Evolutionary conservation across 2,329 filamentous ascomycete species (phyloP), one percentile per base, ranked within the genome.

Genomic region (Beauveria medogensis): DNA sequence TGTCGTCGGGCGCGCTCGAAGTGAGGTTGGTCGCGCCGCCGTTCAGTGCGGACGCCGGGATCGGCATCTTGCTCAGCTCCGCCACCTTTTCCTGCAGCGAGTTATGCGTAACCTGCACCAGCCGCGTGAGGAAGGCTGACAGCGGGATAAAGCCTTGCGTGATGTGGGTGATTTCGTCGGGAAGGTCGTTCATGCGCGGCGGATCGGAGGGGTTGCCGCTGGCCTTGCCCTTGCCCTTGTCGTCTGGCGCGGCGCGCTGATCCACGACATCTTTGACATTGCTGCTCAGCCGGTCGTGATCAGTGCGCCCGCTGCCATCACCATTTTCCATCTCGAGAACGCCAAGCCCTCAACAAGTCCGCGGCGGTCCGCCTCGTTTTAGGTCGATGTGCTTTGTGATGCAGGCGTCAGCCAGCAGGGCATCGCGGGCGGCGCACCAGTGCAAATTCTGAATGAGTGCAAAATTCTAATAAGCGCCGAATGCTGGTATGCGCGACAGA

Each of bases 31-130:
- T 68, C 64, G 79, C 83, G 43, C 82, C 80, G 63, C 82, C 81
- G 63, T 88, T 86, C 55, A 78, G 69, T 40, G 75, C 73, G 14
- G 67, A 66, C 48, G 80, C 64, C 1, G 84, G 80, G 20, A 87
- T 68, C 28, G 87, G 84, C 70, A 90, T 84, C 62, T 86, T 83
- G 34, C 88, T 85, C 73, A 97, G 77, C 62, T 87, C 83, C 43
- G 81, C 76, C 48, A 97, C 81, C 63, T 88, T 80, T 9, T 89
- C 86, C 54, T 84, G 80, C 37, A 97, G 79, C 59, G 88, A 84
- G 70, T 90, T 91, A 74, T 92, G 92, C 54, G 90, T 91, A 68
- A 88, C 85, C 73, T 97, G 92, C 40, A 90, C 88, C 43, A 94
- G 82, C 66, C 94, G 86, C 65, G 85, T 83, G 57, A 97, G 81